Conservation (phyloP, 129 eudicot species). For the Saussurea involucrata region DNA sequence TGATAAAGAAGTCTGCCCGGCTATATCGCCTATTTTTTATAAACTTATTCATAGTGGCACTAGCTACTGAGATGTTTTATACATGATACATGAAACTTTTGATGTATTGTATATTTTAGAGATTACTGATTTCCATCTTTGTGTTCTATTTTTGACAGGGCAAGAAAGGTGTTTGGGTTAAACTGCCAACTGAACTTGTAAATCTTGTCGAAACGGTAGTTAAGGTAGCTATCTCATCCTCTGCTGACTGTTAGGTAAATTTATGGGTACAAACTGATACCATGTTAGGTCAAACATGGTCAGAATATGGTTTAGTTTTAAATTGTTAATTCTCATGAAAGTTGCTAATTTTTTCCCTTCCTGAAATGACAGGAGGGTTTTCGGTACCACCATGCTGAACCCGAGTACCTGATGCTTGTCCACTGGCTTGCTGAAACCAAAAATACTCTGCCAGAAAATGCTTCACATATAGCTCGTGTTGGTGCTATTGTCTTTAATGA, state of each 20-base stretch:
- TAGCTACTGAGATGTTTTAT: not conserved
- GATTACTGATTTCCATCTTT: not conserved
- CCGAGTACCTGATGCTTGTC: conserved; percentile 56
- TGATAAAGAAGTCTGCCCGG: not conserved
- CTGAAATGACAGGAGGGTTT: conserved; percentile 58
- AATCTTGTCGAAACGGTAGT: conserved; percentile 71
- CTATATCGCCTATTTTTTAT: not conserved
- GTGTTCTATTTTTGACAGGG: conserved; percentile 42
- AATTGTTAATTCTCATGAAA: conserved; percentile 11
- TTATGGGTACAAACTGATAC: conserved; percentile 1
- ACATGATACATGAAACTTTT: conserved; percentile 1
- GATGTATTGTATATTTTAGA: not conserved
- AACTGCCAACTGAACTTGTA: conserved; percentile 57
- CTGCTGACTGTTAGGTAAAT: not conserved
- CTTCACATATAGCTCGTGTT: conserved; percentile 66
- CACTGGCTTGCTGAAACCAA: conserved; percentile 55
- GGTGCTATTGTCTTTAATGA: conserved; percentile 72
- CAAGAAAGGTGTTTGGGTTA: conserved; percentile 86
- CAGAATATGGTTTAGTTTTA: not conserved
- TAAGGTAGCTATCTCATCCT: conserved; percentile 41
- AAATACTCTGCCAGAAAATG: conserved; percentile 65
- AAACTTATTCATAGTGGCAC: not conserved
- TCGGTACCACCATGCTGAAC: conserved; percentile 74
- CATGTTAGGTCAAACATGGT: conserved; percentile 3
- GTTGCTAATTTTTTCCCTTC: not conserved